A percentile compares a stretch with the other conserved stretches of the same genome.
Conservation (phyloP, 176 grass and related monocot genomes). For the Avena sativa region DNA sequence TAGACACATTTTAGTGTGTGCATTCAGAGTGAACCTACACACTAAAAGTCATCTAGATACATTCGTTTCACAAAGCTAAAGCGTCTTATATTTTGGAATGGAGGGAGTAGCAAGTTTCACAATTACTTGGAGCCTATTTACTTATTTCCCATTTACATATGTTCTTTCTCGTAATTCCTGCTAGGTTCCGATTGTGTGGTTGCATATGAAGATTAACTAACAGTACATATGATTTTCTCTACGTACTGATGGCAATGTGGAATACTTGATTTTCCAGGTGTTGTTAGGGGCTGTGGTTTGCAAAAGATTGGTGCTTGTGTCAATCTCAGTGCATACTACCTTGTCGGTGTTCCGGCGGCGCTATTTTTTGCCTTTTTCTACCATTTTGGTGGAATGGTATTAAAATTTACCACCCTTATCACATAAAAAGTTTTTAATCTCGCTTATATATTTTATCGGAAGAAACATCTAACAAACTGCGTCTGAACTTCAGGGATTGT, state of each 20-base stretch:
- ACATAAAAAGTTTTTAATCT: background rate
- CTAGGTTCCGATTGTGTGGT: background rate
- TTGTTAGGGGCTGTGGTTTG: conserved; percentile 56
- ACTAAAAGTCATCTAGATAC: too few relatives aligned
- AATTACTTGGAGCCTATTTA: background rate
- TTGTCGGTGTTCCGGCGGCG: conserved; percentile 42
- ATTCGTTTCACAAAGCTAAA: too few relatives aligned
- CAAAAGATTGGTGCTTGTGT: conserved; percentile 59
- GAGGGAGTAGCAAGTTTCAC: background rate
- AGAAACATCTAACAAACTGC: background rate
- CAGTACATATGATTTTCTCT: background rate
- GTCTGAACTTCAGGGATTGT: conserved; percentile 41
- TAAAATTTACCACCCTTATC: background rate
- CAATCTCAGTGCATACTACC: conserved; percentile 55
- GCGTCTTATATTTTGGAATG: too few relatives aligned
- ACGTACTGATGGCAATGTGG: background rate
- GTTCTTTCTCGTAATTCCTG: background rate
- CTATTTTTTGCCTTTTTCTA: conserved; percentile 41
- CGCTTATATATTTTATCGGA: background rate
- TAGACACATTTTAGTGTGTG: too few relatives aligned
- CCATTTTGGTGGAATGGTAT: conserved; percentile 59
- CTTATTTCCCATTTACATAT: background rate
- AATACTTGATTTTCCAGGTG: conserved; percentile 10
- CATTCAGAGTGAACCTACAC: too few relatives aligned
- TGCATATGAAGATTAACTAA: background rate